Evolutionary conservation across 257 asterid species (phyloP).

Genomic region (Plantago ovata): DNA sequence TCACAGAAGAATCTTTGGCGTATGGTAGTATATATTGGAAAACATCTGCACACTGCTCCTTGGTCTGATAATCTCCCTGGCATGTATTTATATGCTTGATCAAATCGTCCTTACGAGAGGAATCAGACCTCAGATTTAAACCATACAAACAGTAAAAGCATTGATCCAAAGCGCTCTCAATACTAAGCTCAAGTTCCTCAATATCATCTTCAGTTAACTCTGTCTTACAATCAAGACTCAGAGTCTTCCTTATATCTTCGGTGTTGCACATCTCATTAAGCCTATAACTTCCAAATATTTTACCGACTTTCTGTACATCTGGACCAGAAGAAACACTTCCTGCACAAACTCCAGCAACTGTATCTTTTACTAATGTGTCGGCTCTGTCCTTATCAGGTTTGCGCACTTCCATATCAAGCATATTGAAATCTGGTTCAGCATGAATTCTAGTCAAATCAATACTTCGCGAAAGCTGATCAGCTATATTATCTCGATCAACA

Average conservation of each 20-base stretch:
- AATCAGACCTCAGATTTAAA: conserved; percentile 80
- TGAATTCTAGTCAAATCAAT: conserved; percentile 25
- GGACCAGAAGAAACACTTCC: conserved; percentile 31
- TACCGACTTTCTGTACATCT: conserved; percentile 35
- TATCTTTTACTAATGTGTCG: conserved; percentile 26
- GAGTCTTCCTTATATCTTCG: conserved; percentile 36
- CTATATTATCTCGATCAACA: conserved; percentile 33
- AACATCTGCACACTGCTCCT: conserved; percentile 98
- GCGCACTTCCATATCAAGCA: conserved; percentile 37
- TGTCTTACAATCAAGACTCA: conserved; percentile 33
- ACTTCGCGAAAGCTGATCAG: conserved; percentile 36
- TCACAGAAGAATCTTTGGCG: conserved; percentile 93
- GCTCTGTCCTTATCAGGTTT: conserved; percentile 33
- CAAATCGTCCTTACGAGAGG: conserved; percentile 87
- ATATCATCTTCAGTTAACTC: conserved; percentile 75
- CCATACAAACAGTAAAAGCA: conserved; percentile 96
- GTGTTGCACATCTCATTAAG: conserved; percentile 29
- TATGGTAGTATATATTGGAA: conserved; percentile 88
- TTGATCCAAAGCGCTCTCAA: conserved; percentile 91
- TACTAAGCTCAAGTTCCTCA: conserved; percentile 82
- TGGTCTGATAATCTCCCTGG: conserved; percentile 95
- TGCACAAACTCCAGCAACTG: conserved; percentile 34
- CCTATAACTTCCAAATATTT: conserved; percentile 33
- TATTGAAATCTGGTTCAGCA: conserved; percentile 27
- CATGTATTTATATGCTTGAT: conserved; percentile 85